phyloP scores from a whole-genome alignment of 257 asterid species.

The Ilex aquifolium region DNA sequence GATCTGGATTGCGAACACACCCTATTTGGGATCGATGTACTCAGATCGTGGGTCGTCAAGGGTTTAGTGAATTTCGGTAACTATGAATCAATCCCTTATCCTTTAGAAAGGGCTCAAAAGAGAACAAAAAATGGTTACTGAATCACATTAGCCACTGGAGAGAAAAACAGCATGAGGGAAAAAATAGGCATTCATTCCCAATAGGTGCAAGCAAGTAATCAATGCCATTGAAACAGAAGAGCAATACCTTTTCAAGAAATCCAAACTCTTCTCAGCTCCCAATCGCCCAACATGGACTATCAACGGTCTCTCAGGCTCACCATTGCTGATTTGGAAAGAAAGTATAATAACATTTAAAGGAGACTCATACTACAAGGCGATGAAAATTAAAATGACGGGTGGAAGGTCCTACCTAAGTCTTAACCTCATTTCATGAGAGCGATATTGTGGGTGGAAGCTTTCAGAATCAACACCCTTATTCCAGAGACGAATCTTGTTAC shows the following conservation, averaged over 20 bases:
- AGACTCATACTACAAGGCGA: not conserved
- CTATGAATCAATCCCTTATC: no score
- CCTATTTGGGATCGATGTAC: no score
- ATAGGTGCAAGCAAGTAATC: no score
- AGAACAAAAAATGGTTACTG: no score
- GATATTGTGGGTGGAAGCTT: conserved; percentile 75
- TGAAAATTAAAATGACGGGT: not conserved
- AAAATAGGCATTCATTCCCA: no score
- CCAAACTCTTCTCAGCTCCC: conserved; percentile 95
- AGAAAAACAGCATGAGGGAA: no score
- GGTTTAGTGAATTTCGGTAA: no score
- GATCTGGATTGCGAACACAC: no score
- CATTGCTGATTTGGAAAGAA: conserved; percentile 40
- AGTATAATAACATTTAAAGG: conserved; percentile 12
- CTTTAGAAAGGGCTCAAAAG: no score
- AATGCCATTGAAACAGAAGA: conserved; percentile 4
- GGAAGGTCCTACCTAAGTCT: conserved; percentile 49
- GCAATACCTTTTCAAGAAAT: conserved; percentile 67
- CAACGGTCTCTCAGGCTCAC: conserved; percentile 85
- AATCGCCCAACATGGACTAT: conserved; percentile 90
- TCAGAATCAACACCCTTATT: conserved; percentile 96
- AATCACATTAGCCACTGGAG: no score
- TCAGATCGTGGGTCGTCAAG: no score
- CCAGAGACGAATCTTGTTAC: conserved; percentile 82
- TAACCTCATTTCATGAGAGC: conserved; percentile 64